Evolutionary conservation across 2,329 filamentous ascomycete species (phyloP).

Genomic region (Zelopaecilomyces penicillatus): DNA sequence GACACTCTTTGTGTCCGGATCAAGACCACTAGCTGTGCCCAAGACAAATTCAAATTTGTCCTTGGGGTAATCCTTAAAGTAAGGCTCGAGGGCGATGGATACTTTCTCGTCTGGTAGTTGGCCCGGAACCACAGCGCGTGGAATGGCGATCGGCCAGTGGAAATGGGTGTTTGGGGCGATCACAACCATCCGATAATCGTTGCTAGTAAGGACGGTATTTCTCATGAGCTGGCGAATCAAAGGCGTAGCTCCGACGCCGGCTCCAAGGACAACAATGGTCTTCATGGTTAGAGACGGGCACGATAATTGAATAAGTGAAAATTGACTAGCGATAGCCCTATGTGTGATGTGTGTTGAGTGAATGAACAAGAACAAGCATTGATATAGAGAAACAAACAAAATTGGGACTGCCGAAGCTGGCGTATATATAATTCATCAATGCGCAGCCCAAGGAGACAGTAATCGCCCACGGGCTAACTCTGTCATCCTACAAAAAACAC

Average conservation of each 20-base stretch:
- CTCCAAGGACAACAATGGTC: slow-evolving; percentile 43
- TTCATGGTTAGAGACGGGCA: not conserved
- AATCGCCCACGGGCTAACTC: too few species aligned
- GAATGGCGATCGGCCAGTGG: slow-evolving; percentile 41
- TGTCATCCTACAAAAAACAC: too few species aligned
- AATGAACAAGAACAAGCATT: too few species aligned
- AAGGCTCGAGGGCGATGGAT: slow-evolving; percentile 27
- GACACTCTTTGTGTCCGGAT: slow-evolving; percentile 34
- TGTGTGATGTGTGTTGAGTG: too few species aligned
- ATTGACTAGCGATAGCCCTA: too few species aligned
- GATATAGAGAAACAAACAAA: too few species aligned
- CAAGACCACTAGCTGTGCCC: slow-evolving; percentile 38
- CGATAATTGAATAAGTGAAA: too few species aligned
- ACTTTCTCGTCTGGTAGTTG: slow-evolving; percentile 34
- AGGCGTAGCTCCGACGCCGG: slow-evolving; percentile 37
- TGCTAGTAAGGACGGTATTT: slow-evolving; percentile 29
- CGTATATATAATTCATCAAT: too few species aligned
- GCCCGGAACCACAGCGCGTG: slow-evolving; percentile 39
- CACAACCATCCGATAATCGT: slow-evolving; percentile 36
- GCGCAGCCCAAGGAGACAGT: too few species aligned
- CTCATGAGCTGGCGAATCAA: slow-evolving; percentile 44
- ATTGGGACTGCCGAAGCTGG: too few species aligned
- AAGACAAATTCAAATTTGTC: slow-evolving; percentile 44
- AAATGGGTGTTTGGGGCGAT: slow-evolving; percentile 40
- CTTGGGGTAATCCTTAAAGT: slow-evolving; percentile 39